phyloP scores from a whole-genome alignment of 2,329 filamentous ascomycete genomes.

The Diatrype stigma region DNA sequence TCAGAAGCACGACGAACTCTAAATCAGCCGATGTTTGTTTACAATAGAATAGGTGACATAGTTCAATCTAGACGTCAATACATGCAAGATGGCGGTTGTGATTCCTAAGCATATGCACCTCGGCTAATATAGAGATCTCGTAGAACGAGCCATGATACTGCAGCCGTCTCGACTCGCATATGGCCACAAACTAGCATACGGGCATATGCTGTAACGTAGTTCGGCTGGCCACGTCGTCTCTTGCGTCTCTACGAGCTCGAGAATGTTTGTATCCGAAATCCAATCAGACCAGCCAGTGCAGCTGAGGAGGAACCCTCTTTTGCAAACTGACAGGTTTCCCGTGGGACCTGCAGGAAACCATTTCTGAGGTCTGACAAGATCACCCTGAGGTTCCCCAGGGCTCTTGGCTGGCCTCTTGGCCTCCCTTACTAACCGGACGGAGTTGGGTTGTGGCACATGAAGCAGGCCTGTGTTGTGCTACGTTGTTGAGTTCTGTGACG shows the following conservation, averaged over 20 bases:
- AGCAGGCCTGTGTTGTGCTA: background rate
- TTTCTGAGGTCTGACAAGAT: background rate
- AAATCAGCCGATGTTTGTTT: slow-evolving; percentile 17
- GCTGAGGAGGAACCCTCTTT: background rate
- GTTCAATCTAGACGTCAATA: slow-evolving; percentile 5
- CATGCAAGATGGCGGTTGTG: background rate
- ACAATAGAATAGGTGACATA: slow-evolving; percentile 16
- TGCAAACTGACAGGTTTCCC: background rate
- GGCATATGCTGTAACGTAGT: too few relatives aligned
- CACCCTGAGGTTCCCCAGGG: background rate
- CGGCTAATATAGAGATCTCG: background rate
- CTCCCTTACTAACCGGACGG: background rate
- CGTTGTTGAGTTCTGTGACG: background rate
- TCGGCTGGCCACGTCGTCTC: too few relatives aligned
- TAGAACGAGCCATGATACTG: too few relatives aligned
- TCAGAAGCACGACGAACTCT: slow-evolving; percentile 26
- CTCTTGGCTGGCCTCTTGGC: background rate
- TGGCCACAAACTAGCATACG: too few relatives aligned
- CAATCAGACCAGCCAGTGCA: too few relatives aligned
- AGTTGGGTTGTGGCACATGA: background rate
- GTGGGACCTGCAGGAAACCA: background rate
- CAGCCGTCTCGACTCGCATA: too few relatives aligned
- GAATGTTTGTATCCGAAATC: background rate
- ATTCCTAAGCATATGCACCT: background rate
- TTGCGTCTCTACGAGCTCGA: background rate